Conservation (phyloP, 2,329 filamentous ascomycete genomes). For the Claviceps sorghi region DNA sequence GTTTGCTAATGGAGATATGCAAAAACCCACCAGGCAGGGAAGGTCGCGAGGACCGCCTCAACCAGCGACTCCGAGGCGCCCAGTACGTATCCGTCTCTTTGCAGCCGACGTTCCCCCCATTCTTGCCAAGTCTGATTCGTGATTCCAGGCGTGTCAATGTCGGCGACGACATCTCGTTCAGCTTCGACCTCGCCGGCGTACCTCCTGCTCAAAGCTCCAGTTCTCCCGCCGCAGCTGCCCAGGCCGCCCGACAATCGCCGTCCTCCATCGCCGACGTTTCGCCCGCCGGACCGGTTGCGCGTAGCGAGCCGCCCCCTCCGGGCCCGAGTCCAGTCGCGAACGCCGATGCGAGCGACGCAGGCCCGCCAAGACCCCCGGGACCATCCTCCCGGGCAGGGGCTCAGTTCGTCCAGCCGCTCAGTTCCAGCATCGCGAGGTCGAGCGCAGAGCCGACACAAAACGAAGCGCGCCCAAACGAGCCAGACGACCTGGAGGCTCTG, state of each 20-base stretch:
- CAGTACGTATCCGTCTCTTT: constrained; percentile 30
- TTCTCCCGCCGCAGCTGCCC: constrained; percentile 4
- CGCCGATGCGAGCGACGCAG: neutral
- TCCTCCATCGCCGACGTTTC: neutral
- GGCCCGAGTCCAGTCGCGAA: neutral
- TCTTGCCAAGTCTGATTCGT: constrained; percentile 5
- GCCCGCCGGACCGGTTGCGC: neutral
- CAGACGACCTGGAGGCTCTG: constrained; percentile 2
- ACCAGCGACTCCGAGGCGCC: constrained; percentile 49
- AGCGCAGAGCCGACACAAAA: neutral
- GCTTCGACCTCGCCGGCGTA: constrained; percentile 33
- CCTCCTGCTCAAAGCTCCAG: constrained; percentile 11
- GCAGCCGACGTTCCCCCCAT: too few species aligned
- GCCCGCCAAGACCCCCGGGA: neutral
- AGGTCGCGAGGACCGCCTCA: constrained; percentile 48
- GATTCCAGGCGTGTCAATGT: constrained; percentile 36
- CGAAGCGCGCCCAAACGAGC: neutral
- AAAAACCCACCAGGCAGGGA: constrained; percentile 15
- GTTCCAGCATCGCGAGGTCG: constrained; percentile 1
- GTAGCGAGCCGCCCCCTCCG: neutral
- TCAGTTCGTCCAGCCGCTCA: constrained; percentile 5
- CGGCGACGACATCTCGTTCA: constrained; percentile 47
- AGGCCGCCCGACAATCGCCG: neutral
- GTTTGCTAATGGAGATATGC: neutral
- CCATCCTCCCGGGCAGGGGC: neutral